Base-by-base conservation (phyloP, 305 asterid genomes). In the Nicotiana rustica region DNA sequence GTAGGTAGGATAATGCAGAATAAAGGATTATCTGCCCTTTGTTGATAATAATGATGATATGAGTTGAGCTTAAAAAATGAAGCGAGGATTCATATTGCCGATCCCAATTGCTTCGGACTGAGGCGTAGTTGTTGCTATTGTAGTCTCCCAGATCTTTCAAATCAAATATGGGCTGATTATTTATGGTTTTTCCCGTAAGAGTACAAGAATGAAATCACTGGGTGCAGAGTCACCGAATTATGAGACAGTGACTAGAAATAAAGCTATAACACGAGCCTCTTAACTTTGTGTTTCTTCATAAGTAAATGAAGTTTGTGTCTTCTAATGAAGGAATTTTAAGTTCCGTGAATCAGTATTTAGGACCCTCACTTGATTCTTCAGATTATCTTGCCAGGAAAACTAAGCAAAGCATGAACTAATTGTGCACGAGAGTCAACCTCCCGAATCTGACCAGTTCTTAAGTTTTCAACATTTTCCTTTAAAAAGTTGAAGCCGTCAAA, bases 381-480 rank as follows among this genome's bases (percentile, higher is more conserved):
- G 78, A 73, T 73, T 49, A 73, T 52, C 17, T 73, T 49, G 7
- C 15, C 15, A 49, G 61, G 78, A 18, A 71, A 49, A 17, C 44
- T 19, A 6, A 75, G 7, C 4, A 75, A 75, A 75, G 64, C 79
- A 25, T 14, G 64, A 75, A 75, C 1, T 12, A 49, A 44, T 25
- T 6, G 2, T 25, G 38, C 78, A 71, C 4, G 41, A 75, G 79
- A 49, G 3, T 25, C 62, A 49, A 73, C 64, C 79, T 3, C 79
- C 41, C 36, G 4, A 49, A 73, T 49, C 60, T 49, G 41, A 73
- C 41, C 21, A 47, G 78, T 41, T 41, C 77, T 10, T 13, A 41
- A 10, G 52, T 44, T 70, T 0, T 1, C 0, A 12, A 5, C 21
- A 0, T 2, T 9, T 19, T 44, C 60, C 79, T 73, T 47, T 25